Evolutionary conservation across 805 yeast species (phyloP).

Genomic region (Starmerella cellae): DNA sequence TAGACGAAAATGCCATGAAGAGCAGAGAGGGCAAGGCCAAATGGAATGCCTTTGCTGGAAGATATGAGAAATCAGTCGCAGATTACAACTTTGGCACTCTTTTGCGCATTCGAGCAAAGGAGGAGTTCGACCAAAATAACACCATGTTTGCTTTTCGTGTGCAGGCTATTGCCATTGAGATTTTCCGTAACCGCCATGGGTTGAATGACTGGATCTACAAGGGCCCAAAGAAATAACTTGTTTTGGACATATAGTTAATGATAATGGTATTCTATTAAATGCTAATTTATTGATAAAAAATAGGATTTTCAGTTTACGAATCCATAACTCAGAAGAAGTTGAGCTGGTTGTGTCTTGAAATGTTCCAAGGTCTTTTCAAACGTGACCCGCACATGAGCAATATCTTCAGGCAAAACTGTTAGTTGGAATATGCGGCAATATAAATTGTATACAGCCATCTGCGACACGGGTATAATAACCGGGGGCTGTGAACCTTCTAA

Average conservation of each 20-base stretch:
- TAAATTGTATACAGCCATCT: not conserved
- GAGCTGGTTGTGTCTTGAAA: not conserved
- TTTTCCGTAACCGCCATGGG: slow-evolving; percentile 81
- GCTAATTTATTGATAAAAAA: not conserved
- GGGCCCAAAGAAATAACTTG: not conserved
- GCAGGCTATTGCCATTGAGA: slow-evolving; percentile 90
- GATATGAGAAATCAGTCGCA: slow-evolving; percentile 65
- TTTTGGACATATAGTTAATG: not conserved
- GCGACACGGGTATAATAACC: not conserved
- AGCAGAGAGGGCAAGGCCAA: slow-evolving; percentile 61
- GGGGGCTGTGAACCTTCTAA: not conserved
- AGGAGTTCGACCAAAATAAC: slow-evolving; percentile 67
- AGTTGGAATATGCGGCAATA: slow-evolving; percentile 7
- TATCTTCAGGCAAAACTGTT: slow-evolving; percentile 12
- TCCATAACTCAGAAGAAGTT: slow-evolving; percentile 4
- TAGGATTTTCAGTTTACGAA: slow-evolving; percentile 1
- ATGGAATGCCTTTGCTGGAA: slow-evolving; percentile 81
- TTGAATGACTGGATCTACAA: slow-evolving; percentile 72
- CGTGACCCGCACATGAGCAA: slow-evolving; percentile 7
- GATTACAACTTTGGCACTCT: slow-evolving; percentile 95
- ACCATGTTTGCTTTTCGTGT: slow-evolving; percentile 84
- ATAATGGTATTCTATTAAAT: not conserved
- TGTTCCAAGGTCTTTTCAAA: slow-evolving; percentile 5
- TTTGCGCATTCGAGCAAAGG: slow-evolving; percentile 55
- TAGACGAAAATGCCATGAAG: slow-evolving; percentile 74